Evolutionary conservation across 2,329 filamentous ascomycete genomes (phyloP).

Genomic region (Lasiodiplodia citricola): DNA sequence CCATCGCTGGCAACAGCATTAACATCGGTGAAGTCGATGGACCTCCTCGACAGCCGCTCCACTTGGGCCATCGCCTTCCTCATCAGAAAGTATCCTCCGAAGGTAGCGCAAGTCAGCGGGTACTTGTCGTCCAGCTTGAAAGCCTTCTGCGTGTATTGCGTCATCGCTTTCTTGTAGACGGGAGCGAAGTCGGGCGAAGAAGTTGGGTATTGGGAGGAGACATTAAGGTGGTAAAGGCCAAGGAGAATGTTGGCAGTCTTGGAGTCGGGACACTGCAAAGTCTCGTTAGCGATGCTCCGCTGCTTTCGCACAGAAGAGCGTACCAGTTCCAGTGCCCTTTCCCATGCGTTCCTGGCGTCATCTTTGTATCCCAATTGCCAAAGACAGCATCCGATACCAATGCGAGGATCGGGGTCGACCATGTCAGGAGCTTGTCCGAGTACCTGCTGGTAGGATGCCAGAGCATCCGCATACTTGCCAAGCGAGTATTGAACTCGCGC

Average conservation of each 20-base stretch:
- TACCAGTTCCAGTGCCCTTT: slow-evolving; percentile 79
- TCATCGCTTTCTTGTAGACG: slow-evolving; percentile 93
- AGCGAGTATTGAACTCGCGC: slow-evolving; percentile 86
- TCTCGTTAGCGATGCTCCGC: slow-evolving; percentile 10
- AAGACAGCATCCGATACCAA: slow-evolving; percentile 95
- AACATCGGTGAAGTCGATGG: slow-evolving; percentile 94
- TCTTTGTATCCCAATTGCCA: slow-evolving; percentile 97
- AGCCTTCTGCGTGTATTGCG: slow-evolving; percentile 88
- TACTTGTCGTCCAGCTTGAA: slow-evolving; percentile 93
- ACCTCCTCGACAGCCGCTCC: slow-evolving; percentile 85
- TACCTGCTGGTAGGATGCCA: slow-evolving; percentile 85
- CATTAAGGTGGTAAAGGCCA: slow-evolving; percentile 86
- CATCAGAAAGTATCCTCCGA: slow-evolving; percentile 87
- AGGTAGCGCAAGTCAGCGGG: slow-evolving; percentile 87
- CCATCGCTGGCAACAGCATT: slow-evolving; percentile 97
- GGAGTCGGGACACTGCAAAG: slow-evolving; percentile 68
- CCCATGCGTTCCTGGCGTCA: slow-evolving; percentile 89
- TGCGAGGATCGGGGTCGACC: slow-evolving; percentile 90
- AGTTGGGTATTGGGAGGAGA: slow-evolving; percentile 80
- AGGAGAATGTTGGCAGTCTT: slow-evolving; percentile 91
- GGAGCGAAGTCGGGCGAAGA: slow-evolving; percentile 83
- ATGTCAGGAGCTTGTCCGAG: slow-evolving; percentile 84
- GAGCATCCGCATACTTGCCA: slow-evolving; percentile 81
- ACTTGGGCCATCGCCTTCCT: slow-evolving; percentile 81
- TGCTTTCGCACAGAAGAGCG: slow-evolving; percentile 31